Base-by-base conservation (phyloP, 2,329 filamentous ascomycete species). In the Fusarium austroafricanum region DNA sequence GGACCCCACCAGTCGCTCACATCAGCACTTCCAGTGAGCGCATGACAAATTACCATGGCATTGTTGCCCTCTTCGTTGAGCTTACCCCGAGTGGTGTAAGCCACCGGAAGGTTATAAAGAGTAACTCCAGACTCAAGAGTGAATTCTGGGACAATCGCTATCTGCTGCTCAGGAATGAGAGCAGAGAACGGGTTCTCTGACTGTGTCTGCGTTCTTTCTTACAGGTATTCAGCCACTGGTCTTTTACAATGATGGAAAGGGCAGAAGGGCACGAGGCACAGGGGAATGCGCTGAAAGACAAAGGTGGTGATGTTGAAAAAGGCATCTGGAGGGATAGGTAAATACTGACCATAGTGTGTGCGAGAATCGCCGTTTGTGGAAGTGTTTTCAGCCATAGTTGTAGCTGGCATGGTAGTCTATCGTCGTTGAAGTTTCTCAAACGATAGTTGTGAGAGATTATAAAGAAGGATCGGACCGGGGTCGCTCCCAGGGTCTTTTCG, bases 1-100 rank as follows among this genome's bases (percentile, higher is more conserved):
- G 92, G 92, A 2, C 92, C 92, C 93, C 93, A 96, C 93, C 93
- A 96, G 78, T 96, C 93, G 70, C 88, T 85, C 28, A 95, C 92
- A 79, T 96, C 92, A 54, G 92, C 91, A 70, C 92, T 94, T 72
- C 93, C 93, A 6, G 93, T 96, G 75, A 96, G 83, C 51, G 93
- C 93, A 79, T 96, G 93, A 78, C 93, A 96, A 71, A 92, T 90
- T 23, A 92, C 86, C 89, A 92, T 91, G 72, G 84, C 88, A 83
- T 92, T 92, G 78, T 90, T 85, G 52, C 84, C 82, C 23, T 83
- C 79, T 18, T 84, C 79, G 23, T 87, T 87, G 64, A 92, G 82
- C 66, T 83, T 85, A 67, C 89, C 89, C 46, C 87, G 82, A 21
- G 87, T 89, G 44, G 88, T 91, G 77, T 90, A 91, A 40, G 89